A percentile compares a stretch with the other conserved stretches of the same genome.
phyloP scores from a whole-genome alignment of 345 rosid species.

The Acer campestre region DNA sequence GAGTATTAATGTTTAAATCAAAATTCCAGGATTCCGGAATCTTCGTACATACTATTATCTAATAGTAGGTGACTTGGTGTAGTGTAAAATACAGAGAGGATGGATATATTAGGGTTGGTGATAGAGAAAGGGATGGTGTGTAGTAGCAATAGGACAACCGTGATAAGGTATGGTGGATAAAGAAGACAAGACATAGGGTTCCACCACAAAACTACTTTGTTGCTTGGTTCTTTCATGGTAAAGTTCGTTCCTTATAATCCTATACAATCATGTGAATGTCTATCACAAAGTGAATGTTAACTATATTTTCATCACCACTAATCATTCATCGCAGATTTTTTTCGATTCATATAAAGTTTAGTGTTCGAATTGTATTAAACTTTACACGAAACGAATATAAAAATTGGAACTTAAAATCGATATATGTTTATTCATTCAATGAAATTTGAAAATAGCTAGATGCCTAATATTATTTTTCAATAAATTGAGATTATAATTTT shows the following conservation, averaged over 20 bases:
- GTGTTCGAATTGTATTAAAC: not conserved
- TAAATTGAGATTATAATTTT: no score
- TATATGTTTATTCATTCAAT: no score
- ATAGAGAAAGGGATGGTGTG: not conserved
- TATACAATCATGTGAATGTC: constrained; percentile 2
- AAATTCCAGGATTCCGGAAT: no score
- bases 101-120: not conserved
- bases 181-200: constrained; percentile 23
- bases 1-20: not conserved
- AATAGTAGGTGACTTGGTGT: no score
- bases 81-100: not conserved
- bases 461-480: no score
- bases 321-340: not conserved
- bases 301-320: not conserved
- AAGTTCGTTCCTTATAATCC: not conserved
- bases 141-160: not conserved
- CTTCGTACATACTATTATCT: no score
- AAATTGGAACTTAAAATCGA: no score
- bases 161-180: constrained; percentile 5
- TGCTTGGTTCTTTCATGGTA: not conserved
- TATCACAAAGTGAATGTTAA: not conserved
- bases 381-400: not conserved
- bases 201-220: constrained; percentile 20
- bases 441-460: no score
- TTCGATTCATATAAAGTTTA: not conserved